Percentiles rank a stretch among this genome's conserved stretches.
phyloP scores from a whole-genome alignment of 495 filamentous ascomycete species.

The Monascus purpureus region DNA sequence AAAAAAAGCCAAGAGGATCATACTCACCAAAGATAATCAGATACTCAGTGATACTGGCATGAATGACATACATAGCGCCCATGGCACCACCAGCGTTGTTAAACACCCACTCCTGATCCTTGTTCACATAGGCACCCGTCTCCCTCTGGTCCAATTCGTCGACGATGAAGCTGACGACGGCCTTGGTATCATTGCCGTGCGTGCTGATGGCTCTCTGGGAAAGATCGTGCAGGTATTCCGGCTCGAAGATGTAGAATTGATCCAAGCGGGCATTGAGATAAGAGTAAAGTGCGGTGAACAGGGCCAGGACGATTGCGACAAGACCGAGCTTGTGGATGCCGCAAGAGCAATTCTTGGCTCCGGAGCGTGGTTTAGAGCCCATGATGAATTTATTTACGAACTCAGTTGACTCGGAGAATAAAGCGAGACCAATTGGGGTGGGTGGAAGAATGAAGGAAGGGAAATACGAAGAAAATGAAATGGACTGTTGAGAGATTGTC shows the following conservation, averaged over 20 bases:
- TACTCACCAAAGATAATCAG: conserved; percentile 58
- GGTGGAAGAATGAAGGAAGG: not conserved
- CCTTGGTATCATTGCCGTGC: conserved; percentile 57
- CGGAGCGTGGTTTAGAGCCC: not conserved
- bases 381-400: not conserved
- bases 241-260: conserved; percentile 64
- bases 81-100: conserved; percentile 73
- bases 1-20: not conserved
- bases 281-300: conserved; percentile 45
- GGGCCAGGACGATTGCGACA: conserved; percentile 44
- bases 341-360: conserved; percentile 1
- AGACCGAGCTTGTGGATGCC: conserved; percentile 31
- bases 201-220: conserved; percentile 47
- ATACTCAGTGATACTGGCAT: conserved; percentile 76
- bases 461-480: too few species aligned
- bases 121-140: conserved; percentile 24
- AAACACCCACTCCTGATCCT: conserved; percentile 35
- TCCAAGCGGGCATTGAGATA: conserved; percentile 55
- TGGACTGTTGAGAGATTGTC: too few species aligned
- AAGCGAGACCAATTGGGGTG: not conserved
- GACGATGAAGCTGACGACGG: conserved; percentile 52
- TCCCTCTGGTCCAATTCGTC: conserved; percentile 25
- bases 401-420: not conserved
- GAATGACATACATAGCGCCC: conserved; percentile 83
- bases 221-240: conserved; percentile 52